These are phyloP conservation scores for Clarireedia hainanense DNA, from an alignment of 2,329 filamentous ascomycete genomes.

Conservation along the genomic window DNA sequence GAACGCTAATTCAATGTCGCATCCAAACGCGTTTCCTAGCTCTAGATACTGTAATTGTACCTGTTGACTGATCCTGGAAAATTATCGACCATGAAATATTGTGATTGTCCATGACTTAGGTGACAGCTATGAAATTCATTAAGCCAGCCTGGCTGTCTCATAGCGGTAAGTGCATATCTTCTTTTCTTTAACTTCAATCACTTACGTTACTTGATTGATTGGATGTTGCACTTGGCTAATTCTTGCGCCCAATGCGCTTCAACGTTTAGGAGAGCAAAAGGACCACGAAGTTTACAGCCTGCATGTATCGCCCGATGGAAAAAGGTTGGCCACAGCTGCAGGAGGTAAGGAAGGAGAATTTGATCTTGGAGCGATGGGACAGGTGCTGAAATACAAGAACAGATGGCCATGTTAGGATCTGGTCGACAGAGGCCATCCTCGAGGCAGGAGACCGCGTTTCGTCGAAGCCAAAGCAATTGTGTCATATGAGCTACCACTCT, in stretches of 20 bases:
- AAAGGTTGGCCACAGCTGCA: constrained; percentile 84
- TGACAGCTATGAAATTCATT: constrained; percentile 65
- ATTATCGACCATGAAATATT: constrained; percentile 24
- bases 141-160: constrained; percentile 96
- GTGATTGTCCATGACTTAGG: constrained; percentile 13
- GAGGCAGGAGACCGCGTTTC: constrained; percentile 64
- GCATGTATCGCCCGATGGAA: constrained; percentile 91
- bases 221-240: constrained; percentile 17
- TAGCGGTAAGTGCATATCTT: constrained; percentile 52
- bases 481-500: constrained; percentile 96
- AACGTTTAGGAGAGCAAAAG: constrained; percentile 73
- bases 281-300: constrained; percentile 99
- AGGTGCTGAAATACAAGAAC: constrained; percentile 17
- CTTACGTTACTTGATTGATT: too few species aligned
- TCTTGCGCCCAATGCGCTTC: constrained; percentile 22
- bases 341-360: constrained; percentile 53
- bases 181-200: neutral
- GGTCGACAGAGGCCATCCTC: constrained; percentile 92
- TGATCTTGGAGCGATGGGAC: neutral
- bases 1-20: neutral
- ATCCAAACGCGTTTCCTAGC: constrained; percentile 9
- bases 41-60: constrained; percentile 7
- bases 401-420: constrained; percentile 96
- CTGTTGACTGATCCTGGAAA: constrained; percentile 6
- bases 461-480: constrained; percentile 76